Conservation (phyloP, 202 grass and related monocot genomes). For the Setaria italica region DNA sequence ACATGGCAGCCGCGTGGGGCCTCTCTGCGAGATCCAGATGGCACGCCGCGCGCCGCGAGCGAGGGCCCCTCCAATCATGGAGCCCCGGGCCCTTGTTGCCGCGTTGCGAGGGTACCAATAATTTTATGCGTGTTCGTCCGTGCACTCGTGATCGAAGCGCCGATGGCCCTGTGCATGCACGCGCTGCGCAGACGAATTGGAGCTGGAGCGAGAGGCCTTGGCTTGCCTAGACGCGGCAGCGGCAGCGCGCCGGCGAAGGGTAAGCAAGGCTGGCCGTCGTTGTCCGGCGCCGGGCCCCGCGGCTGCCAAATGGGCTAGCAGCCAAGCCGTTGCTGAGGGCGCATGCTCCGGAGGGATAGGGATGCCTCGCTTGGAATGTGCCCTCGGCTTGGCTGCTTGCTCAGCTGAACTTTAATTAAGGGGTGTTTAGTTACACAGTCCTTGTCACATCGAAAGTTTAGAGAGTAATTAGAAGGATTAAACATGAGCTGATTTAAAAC, state of each 20-base stretch:
- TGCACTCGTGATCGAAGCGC: neutral
- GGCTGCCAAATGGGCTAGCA: constrained; percentile 14
- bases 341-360: constrained; percentile 27
- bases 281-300: constrained; percentile 26
- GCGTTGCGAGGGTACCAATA: constrained; percentile 37
- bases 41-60: constrained; percentile 11
- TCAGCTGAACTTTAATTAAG: neutral
- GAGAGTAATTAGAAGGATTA: too few relatives aligned
- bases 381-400: constrained; percentile 21
- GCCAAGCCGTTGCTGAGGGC: neutral
- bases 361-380: neutral
- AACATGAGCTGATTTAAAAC: too few relatives aligned
- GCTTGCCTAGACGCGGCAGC: constrained; percentile 19
- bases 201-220: neutral
- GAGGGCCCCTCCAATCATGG: neutral
- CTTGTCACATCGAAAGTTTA: too few relatives aligned
- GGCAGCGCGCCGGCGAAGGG: constrained; percentile 18
- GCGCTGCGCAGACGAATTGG: neutral
- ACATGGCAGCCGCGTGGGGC: constrained; percentile 7
- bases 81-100: neutral
- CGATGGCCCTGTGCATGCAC: constrained; percentile 24
- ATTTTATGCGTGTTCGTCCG: constrained; percentile 44
- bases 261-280: too few relatives aligned
- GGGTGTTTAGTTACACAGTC: too few relatives aligned
- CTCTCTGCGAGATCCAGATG: neutral